Base-by-base conservation (phyloP, 768 basidiomycete genomes). In the Lentinula aciculospora region DNA sequence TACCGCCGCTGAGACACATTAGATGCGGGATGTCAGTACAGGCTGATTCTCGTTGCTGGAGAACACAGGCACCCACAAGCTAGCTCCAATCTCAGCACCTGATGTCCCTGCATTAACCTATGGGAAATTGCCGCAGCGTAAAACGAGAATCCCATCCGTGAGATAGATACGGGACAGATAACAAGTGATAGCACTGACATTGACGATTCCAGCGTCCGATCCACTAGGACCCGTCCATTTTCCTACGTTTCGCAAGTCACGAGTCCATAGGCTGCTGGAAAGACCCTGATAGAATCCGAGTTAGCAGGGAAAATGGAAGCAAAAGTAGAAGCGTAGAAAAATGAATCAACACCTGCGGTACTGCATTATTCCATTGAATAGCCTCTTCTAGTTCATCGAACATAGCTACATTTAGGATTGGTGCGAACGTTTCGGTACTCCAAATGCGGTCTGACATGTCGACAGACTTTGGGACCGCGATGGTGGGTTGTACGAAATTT, bases 201-300 rank as follows among this genome's bases (percentile, higher is more conserved):
- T 94, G 60, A 94, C 92, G 62, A 95, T 97, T 6, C 96, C 96
- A 39, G 89, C 78, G 69, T 98, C 96, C 25, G 88, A 89, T 29
- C 95, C 95, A 58, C 79, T 78, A 39, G 94, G 89, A 12, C 94
- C 93, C 62, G 96, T 86, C 92, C 94, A 97, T 72, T 85, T 89
- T 53, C 95, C 93, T 54, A 97, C 74, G 64, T 88, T 86, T 59
- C 88, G 77, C 49, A 98, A 65, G 65, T 92, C 88, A 39, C 84
- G 82, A 51, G 95, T 95, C 89, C 95, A 98, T 1, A 97, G 76
- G 60, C 90, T 90, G 66, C 91, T 92, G 44, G 91, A 93, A 58
- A 96, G 72, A n/a, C 94, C 94, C 80, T 86, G 65, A 54, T 58
- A 42, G 31, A 57, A 46, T 56, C 57, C 44, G 31, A n/a, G 23